Evolutionary conservation across 768 basidiomycete genomes (phyloP).

Genomic region (Exidia glandulosa): DNA sequence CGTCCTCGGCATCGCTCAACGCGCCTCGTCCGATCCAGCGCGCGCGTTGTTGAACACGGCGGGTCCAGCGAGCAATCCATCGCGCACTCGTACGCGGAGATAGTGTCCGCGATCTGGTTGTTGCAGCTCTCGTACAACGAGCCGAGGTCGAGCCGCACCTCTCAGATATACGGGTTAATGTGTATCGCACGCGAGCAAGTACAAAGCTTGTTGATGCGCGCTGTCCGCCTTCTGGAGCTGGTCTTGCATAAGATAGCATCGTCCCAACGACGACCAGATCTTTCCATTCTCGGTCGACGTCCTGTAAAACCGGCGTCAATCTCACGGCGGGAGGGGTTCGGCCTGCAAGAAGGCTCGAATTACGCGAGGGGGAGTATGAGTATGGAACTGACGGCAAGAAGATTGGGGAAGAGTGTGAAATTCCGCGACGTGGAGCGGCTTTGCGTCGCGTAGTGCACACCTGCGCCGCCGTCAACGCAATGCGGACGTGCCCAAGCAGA

Average conservation of each 20-base stretch:
- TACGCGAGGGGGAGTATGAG: too few relatives aligned
- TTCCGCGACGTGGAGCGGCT: too few relatives aligned
- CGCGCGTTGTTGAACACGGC: too few relatives aligned
- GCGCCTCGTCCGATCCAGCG: too few relatives aligned
- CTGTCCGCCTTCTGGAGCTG: constrained; percentile 97
- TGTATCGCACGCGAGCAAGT: constrained; percentile 92
- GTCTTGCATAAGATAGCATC: constrained; percentile 98
- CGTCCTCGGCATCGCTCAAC: too few relatives aligned
- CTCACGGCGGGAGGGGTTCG: constrained; percentile 3
- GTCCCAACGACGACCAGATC: constrained; percentile 95
- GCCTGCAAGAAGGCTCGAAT: too few relatives aligned
- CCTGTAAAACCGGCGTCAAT: constrained; percentile 31
- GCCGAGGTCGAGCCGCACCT: constrained; percentile 95
- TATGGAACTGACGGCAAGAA: background rate
- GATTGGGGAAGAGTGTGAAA: too few relatives aligned
- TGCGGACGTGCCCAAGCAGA: too few relatives aligned
- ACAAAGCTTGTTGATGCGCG: constrained; percentile 96
- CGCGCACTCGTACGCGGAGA: constrained; percentile 94
- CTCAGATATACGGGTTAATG: constrained; percentile 94
- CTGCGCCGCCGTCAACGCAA: too few relatives aligned
- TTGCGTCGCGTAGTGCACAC: too few relatives aligned
- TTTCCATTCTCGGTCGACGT: constrained; percentile 98
- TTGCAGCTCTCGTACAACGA: constrained; percentile 97
- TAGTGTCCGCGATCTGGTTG: constrained; percentile 97
- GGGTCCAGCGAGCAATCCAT: constrained; percentile 94